These are phyloP conservation scores for Polychaeton citri DNA, from an alignment of 2,329 filamentous ascomycete species.

Conservation along the genomic window DNA sequence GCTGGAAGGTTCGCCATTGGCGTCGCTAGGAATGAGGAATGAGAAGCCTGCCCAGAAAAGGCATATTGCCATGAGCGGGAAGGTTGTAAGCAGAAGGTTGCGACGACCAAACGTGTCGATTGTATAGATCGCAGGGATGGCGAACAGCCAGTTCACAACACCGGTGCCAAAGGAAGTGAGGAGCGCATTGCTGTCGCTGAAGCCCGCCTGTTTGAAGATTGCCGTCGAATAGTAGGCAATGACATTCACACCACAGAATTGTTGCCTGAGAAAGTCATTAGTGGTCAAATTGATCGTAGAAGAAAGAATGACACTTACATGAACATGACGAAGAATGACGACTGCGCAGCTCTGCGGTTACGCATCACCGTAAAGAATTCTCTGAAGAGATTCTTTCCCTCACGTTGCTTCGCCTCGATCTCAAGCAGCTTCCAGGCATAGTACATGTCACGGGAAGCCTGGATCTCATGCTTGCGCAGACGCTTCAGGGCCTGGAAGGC, in stretches of 20 bases:
- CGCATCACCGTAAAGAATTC: conserved; percentile 21
- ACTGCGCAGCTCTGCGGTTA: conserved; percentile 18
- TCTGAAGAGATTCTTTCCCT: conserved; percentile 25
- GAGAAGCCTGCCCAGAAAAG: conserved; percentile 34
- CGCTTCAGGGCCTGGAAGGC: conserved; percentile 23
- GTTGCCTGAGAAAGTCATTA: conserved; percentile 1
- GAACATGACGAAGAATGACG: conserved; percentile 22
- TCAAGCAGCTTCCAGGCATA: conserved; percentile 22
- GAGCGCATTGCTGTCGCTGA: conserved; percentile 12
- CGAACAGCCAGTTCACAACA: conserved; percentile 17
- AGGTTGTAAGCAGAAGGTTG: conserved; percentile 30
- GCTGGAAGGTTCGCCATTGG: conserved; percentile 2
- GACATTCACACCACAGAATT: conserved; percentile 12
- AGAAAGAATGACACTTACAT: conserved; percentile 17
- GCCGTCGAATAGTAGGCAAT: conserved; percentile 20
- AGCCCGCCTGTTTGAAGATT: conserved; percentile 18
- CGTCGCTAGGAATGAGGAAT: conserved; percentile 20
- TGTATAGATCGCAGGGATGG: conserved; percentile 20
- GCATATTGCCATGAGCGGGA: conserved; percentile 32
- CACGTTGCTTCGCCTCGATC: conserved; percentile 21
- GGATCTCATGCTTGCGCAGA: conserved; percentile 22
- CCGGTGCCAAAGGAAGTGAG: conserved; percentile 20
- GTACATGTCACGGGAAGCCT: conserved; percentile 29
- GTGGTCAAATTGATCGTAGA: no score
- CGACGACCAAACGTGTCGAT: conserved; percentile 33